A percentile compares a stretch with the other conserved stretches of the same genome.
Evolutionary conservation across 169 alveolate genomes (phyloP).

Genomic region (Cyclospora cayetanensis): DNA sequence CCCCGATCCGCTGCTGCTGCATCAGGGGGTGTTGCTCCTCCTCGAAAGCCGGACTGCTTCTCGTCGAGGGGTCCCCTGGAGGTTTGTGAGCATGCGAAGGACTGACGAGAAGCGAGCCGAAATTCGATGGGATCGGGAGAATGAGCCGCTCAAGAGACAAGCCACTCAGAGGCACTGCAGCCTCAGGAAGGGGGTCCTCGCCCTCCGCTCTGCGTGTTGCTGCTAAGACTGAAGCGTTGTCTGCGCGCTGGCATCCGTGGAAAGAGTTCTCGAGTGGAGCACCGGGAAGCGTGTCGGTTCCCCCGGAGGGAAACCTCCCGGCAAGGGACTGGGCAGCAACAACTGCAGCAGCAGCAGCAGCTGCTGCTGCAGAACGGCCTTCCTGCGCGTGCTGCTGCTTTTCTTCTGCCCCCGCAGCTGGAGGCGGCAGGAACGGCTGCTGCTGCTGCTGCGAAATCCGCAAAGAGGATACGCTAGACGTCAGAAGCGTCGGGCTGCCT

Average conservation of each 20-base stretch:
- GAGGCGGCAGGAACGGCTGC: conserved; percentile 18
- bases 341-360: conserved; percentile 11
- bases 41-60: no score
- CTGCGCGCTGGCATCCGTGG: neutral
- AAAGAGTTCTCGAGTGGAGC: no score
- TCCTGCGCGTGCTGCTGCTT: conserved; percentile 28
- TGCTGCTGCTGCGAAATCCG: neutral
- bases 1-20: neutral
- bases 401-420: neutral
- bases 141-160: neutral
- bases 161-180: neutral
- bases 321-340: no score
- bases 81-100: neutral
- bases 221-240: neutral
- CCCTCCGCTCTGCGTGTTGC: neutral
- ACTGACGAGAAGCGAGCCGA: neutral
- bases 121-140: neutral
- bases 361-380: neutral
- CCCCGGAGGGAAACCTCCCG: neutral
- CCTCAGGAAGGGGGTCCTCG: neutral
- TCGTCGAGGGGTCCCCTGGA: neutral
- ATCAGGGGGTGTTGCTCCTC: neutral
- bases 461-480: neutral
- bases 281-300: no score
- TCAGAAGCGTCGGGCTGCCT: neutral